A percentile compares a stretch with the other conserved stretches of the same genome.
phyloP scores from a whole-genome alignment of 1,284 basidiomycete genomes.

The Sporisorium reilianum region DNA sequence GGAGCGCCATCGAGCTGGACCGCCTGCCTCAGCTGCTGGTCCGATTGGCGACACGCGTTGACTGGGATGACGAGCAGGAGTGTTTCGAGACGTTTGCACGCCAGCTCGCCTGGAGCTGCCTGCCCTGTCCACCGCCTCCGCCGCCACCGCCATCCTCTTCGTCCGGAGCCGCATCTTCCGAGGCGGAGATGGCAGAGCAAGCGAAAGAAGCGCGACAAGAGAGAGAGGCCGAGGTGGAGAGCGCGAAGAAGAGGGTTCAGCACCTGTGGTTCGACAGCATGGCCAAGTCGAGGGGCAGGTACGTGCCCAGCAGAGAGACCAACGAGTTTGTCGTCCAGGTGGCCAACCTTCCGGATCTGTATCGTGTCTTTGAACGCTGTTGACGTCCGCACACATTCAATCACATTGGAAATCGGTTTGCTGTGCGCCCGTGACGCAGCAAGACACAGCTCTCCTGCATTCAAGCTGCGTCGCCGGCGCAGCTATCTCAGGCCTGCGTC shows the following conservation, averaged over 20 bases:
- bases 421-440: no score
- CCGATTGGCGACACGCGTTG: conserved; percentile 75
- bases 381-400: no score
- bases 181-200: background rate
- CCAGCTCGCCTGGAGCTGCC: conserved; percentile 76
- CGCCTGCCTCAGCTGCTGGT: conserved; percentile 59
- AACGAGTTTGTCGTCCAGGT: conserved; percentile 55
- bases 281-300: conserved; percentile 38
- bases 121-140: conserved; percentile 67
- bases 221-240: conserved; percentile 20
- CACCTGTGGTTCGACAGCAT: conserved; percentile 62
- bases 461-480: no score
- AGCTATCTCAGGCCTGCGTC: no score
- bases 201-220: conserved; percentile 8
- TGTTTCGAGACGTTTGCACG: conserved; percentile 88
- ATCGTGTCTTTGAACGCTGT: conserved; percentile 68
- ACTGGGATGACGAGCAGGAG: conserved; percentile 85
- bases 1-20: conserved; percentile 79
- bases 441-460: no score
- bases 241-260: conserved; percentile 28
- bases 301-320: conserved; percentile 30
- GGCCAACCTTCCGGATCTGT: conserved; percentile 63
- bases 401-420: no score
- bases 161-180: background rate
- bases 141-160: background rate